Conservation (phyloP, 2,329 filamentous ascomycete genomes). For the Aspergillus quadricinctus region DNA sequence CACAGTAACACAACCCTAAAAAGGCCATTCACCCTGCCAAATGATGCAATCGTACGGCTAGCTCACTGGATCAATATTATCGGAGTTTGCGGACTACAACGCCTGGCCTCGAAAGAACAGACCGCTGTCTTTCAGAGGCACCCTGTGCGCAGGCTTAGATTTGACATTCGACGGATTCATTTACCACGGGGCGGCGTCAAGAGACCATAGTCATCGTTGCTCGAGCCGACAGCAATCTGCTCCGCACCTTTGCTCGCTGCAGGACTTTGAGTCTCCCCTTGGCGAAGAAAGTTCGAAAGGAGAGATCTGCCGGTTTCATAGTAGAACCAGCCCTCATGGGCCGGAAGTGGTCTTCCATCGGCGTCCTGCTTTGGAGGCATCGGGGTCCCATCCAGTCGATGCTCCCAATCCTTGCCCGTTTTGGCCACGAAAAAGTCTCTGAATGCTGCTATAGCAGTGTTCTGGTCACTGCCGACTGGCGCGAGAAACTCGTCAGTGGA, state of each 20-base stretch:
- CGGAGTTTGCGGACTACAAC: too few species aligned
- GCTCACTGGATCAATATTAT: too few species aligned
- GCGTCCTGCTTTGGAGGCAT: slow-evolving; percentile 19
- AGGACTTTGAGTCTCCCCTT: slow-evolving; percentile 2
- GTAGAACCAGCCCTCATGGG: slow-evolving; percentile 30
- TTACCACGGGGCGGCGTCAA: too few species aligned
- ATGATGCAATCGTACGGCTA: too few species aligned
- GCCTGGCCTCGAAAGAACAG: too few species aligned
- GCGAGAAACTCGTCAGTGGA: slow-evolving; percentile 30
- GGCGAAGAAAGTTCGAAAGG: slow-evolving; percentile 19
- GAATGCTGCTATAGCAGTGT: slow-evolving; percentile 49
- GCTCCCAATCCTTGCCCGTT: slow-evolving; percentile 58
- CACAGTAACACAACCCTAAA: not conserved
- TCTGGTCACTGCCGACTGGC: slow-evolving; percentile 27
- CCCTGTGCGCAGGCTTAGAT: not conserved
- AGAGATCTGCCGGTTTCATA: slow-evolving; percentile 19
- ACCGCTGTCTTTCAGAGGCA: too few species aligned
- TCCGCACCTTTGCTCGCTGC: not conserved
- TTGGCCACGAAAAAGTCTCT: slow-evolving; percentile 54
- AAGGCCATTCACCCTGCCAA: too few species aligned
- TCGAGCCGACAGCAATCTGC: not conserved
- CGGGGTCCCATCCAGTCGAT: slow-evolving; percentile 25
- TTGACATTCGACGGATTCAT: too few species aligned
- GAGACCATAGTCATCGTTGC: not conserved
- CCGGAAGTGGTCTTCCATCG: slow-evolving; percentile 20